phyloP scores from a whole-genome alignment of 257 asterid species.

The Solanum corneliomulleri region DNA sequence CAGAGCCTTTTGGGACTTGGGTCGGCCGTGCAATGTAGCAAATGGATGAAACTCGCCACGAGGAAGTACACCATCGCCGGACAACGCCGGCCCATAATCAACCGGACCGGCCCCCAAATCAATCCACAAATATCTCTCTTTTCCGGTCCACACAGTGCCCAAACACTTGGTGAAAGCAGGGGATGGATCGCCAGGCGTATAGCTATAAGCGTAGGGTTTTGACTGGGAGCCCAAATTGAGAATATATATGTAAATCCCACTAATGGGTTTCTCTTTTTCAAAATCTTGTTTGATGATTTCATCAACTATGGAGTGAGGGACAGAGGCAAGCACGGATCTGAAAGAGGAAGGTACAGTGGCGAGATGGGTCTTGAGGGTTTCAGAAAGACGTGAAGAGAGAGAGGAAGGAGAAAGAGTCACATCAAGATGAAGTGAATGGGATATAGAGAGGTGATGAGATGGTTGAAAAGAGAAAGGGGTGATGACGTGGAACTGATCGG shows the following conservation, averaged over 20 bases:
- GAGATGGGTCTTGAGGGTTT: slow-evolving; percentile 43
- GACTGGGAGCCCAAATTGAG: slow-evolving; percentile 50
- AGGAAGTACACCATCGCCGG: slow-evolving; percentile 90
- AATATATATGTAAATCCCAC: slow-evolving; percentile 61
- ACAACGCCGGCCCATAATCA: slow-evolving; percentile 84
- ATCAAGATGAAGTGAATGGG: slow-evolving; percentile 71
- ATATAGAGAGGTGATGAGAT: slow-evolving; percentile 53
- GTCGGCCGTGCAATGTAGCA: slow-evolving; percentile 74
- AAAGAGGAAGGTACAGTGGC: slow-evolving; percentile 31
- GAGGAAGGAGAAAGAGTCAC: slow-evolving; percentile 34
- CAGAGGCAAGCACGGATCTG: slow-evolving; percentile 51
- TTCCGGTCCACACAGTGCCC: slow-evolving; percentile 86
- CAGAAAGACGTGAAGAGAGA: slow-evolving; percentile 32
- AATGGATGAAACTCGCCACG: slow-evolving; percentile 94
- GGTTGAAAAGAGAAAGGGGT: slow-evolving; percentile 40
- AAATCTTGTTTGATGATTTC: slow-evolving; percentile 46
- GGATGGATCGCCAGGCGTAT: slow-evolving; percentile 66
- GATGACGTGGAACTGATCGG: slow-evolving; percentile 86
- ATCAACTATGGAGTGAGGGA: slow-evolving; percentile 46
- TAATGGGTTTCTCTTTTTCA: slow-evolving; percentile 41
- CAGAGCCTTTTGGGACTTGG: slow-evolving; percentile 72
- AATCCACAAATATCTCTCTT: slow-evolving; percentile 84
- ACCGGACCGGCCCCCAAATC: slow-evolving; percentile 98
- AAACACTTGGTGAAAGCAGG: slow-evolving; percentile 68
- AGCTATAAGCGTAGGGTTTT: slow-evolving; percentile 62